Base-by-base conservation (phyloP, 2,329 filamentous ascomycete species). In the Zymoseptoria crescenta region DNA sequence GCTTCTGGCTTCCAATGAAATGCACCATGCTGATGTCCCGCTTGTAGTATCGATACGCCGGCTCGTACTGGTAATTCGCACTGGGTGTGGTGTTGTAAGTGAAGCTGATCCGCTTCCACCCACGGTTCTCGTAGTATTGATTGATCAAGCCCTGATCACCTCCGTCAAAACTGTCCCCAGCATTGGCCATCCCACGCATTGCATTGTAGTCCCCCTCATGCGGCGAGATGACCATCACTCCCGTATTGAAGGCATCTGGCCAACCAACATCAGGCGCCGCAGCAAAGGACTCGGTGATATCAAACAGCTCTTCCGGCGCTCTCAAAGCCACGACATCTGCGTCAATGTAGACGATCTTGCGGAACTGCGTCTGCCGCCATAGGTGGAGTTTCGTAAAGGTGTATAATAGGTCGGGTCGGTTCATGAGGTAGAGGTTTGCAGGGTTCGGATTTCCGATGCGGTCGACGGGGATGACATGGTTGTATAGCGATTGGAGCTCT, bases 201-300 rank as follows among this genome's bases (percentile, higher is more conserved):
- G 90, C 88, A 75, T 91, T 87, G 75, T 92, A 97, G 66, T 96
- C 92, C 59, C 87, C 88, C 82, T 92, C 80, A 74, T 93, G 88
- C 35, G 94, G 94, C 16, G 82, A 87, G 60, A 99, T 76, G 41
- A 91, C 91, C 91, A 99, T 95, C 67, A 99, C 85, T 69, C 94
- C 94, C n/a, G 89, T 91, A 76, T 99, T 99, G 84, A 97, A 97
- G 62, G 92, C 83, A 76, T 99, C 94, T 35, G 94, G 94, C 94
- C 94, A 99, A 67, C 94, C 94, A 68, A 97, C 91, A 74, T 99
- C 94, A 30, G 94, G 92, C 9, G 89, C 91, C 1, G 94, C 85
- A 27, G 85, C 84, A 66, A 88, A 87, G 27, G 77, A 68, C 35
- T 79, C 79, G 9, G 83, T 76, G 49, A 85, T 73, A 19, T 86